Evolutionary conservation across 331 rosid genomes (phyloP).

Genomic region (Ulmus americana): DNA sequence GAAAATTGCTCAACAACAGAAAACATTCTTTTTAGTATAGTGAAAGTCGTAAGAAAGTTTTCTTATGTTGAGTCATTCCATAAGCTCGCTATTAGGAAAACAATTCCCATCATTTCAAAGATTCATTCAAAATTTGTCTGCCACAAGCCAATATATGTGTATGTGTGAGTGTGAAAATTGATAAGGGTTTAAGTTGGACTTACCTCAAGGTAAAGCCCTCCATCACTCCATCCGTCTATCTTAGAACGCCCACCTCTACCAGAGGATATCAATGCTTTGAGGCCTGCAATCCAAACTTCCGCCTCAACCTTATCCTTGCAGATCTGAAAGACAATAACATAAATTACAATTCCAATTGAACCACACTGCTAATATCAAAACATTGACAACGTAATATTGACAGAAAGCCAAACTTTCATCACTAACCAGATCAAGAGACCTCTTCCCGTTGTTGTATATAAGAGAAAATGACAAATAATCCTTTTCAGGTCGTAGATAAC

Average conservation of each 20-base stretch:
- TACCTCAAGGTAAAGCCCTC: conserved; percentile 85
- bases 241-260: conserved; percentile 95
- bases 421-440: conserved; percentile 89
- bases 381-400: not conserved
- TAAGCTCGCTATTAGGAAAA: conserved; percentile 13
- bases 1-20: not conserved
- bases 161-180: conserved; percentile 3
- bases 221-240: conserved; percentile 97
- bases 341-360: conserved; percentile 7
- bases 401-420: conserved; percentile 24
- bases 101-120: conserved; percentile 17
- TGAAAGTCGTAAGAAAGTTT: conserved; percentile 19
- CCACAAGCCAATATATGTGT: not conserved
- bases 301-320: conserved; percentile 97
- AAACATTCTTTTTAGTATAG: not conserved
- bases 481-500: conserved; percentile 80
- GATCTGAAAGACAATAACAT: conserved; percentile 46
- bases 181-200: conserved; percentile 25
- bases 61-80: conserved; percentile 7
- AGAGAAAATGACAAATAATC: conserved; percentile 91
- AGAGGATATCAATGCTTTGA: conserved; percentile 65
- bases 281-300: conserved; percentile 93
- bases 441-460: conserved; percentile 83
- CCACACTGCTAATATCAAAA: conserved; percentile 6
- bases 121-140: conserved; percentile 9